A percentile compares a stretch with the other conserved stretches of the same genome.
phyloP scores from a whole-genome alignment of 331 rosid genomes.

The Ulmus americana region DNA sequence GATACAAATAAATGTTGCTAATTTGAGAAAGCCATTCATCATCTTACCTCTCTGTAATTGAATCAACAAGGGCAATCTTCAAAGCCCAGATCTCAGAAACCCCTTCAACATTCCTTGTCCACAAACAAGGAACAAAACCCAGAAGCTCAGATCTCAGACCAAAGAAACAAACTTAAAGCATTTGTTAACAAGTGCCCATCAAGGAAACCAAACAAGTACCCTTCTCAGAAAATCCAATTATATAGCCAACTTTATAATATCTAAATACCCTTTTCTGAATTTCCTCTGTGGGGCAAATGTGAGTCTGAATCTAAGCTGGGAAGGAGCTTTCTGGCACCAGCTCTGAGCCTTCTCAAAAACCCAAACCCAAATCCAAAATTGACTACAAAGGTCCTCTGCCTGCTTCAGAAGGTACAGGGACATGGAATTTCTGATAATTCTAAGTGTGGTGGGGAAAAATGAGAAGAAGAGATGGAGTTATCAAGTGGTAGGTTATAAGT shows the following conservation, averaged over 20 bases:
- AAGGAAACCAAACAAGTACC: slow-evolving; percentile 19
- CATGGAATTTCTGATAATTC: slow-evolving; percentile 18
- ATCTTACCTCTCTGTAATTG: slow-evolving; percentile 22
- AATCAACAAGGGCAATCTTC: slow-evolving; percentile 25
- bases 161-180: slow-evolving; percentile 7
- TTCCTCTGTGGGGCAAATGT: slow-evolving; percentile 25
- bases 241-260: slow-evolving; percentile 8
- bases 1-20: background rate
- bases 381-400: slow-evolving; percentile 19
- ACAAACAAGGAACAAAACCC: slow-evolving; percentile 18
- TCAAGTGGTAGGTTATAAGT: slow-evolving; percentile 67
- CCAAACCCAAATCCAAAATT: slow-evolving; percentile 27
- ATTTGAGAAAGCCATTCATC: background rate
- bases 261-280: slow-evolving; percentile 5
- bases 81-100: slow-evolving; percentile 62
- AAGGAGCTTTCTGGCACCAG: slow-evolving; percentile 56
- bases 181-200: slow-evolving; percentile 1
- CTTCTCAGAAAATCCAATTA: slow-evolving; percentile 17
- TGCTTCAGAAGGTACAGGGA: slow-evolving; percentile 17
- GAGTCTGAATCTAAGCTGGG: slow-evolving; percentile 47
- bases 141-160: slow-evolving; percentile 31
- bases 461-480: slow-evolving; percentile 55
- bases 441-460: slow-evolving; percentile 24
- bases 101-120: slow-evolving; percentile 29
- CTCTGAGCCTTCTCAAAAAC: slow-evolving; percentile 23